Conservation (phyloP, 75 land plant genomes). For the Larix kaempferi region DNA sequence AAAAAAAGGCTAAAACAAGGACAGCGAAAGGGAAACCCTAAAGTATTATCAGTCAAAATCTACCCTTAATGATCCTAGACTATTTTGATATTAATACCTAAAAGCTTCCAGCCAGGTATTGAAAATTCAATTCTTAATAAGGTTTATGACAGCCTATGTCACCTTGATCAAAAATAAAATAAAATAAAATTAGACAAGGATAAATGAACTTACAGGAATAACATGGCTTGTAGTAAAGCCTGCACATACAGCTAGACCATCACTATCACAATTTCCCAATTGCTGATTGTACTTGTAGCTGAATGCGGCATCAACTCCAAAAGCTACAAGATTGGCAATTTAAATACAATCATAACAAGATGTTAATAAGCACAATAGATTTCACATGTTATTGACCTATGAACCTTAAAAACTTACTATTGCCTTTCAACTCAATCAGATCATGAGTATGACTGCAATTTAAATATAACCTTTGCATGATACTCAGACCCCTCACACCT, state of each 20-base stretch:
- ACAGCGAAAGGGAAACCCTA: not conserved
- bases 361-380: not conserved
- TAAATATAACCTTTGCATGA: not conserved
- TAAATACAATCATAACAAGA: not conserved
- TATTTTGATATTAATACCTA: slow-evolving; percentile 10
- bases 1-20: not conserved
- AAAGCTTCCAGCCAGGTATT: not conserved
- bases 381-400: not conserved
- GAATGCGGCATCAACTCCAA: slow-evolving; percentile 93
- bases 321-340: slow-evolving; percentile 50
- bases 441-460: not conserved
- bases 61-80: not conserved
- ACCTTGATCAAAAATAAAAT: not conserved
- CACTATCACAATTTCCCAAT: slow-evolving; percentile 61
- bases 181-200: not conserved
- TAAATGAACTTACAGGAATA: slow-evolving; percentile 65
- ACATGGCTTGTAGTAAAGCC: slow-evolving; percentile 85
- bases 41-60: not conserved
- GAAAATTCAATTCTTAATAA: not conserved
- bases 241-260: slow-evolving; percentile 74
- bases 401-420: not conserved
- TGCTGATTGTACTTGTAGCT: slow-evolving; percentile 80
- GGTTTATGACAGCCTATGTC: not conserved
- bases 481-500: not conserved
- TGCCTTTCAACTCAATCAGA: not conserved